phyloP scores from a whole-genome alignment of 306 rosid species.

The Cicer bijugum region DNA sequence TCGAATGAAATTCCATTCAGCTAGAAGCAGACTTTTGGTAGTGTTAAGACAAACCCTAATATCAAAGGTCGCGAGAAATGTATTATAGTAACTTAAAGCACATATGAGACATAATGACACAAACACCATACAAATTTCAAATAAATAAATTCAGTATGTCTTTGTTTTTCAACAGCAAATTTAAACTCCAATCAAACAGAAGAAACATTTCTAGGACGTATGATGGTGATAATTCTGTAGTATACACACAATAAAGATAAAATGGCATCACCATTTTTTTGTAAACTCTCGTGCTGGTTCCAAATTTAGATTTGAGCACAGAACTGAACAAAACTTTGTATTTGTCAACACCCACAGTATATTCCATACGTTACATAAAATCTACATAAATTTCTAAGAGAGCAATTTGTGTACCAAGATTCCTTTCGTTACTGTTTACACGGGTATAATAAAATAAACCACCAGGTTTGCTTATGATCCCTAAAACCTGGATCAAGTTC shows the following conservation, averaged over 20 bases:
- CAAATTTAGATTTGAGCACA: background rate
- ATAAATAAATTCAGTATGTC: constrained; percentile 27
- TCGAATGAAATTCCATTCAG: background rate
- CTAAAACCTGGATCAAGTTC: constrained; percentile 43
- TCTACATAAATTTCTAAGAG: constrained; percentile 42
- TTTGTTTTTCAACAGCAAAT: background rate
- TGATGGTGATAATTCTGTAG: background rate
- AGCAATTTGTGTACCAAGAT: constrained; percentile 42
- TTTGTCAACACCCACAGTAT: constrained; percentile 33
- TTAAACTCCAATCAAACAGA: constrained; percentile 6
- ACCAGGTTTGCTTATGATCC: constrained; percentile 32
- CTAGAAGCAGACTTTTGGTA: background rate
- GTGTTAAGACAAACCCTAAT: constrained; percentile 11
- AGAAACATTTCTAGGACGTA: background rate
- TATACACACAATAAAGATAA: background rate
- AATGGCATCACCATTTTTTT: constrained; percentile 13
- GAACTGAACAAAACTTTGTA: constrained; percentile 37
- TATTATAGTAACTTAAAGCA: background rate
- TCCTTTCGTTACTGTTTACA: constrained; percentile 48
- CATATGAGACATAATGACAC: background rate
- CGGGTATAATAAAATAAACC: constrained; percentile 31
- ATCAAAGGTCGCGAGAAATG: background rate
- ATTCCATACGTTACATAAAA: constrained; percentile 47
- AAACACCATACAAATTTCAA: background rate
- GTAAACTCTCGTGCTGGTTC: background rate